A percentile compares a stretch with the other conserved stretches of the same genome.
phyloP scores from a whole-genome alignment of 805 yeast species.

The Hanseniaspora valbyensis region DNA sequence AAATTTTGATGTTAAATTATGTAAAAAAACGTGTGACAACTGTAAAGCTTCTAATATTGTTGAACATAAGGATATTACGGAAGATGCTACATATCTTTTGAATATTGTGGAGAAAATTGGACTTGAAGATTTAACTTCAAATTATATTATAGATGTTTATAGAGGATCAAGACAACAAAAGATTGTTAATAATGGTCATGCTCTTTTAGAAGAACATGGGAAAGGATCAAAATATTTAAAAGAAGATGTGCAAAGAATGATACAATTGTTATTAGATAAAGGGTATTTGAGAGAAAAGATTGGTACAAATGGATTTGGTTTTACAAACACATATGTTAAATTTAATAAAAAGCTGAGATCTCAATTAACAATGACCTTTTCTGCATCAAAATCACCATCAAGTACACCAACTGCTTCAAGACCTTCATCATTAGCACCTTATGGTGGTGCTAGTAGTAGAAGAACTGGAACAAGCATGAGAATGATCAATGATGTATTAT shows the following conservation, averaged over 20 bases:
- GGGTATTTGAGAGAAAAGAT: conserved; percentile 61
- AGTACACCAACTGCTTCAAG: conserved; percentile 18
- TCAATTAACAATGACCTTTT: conserved; percentile 42
- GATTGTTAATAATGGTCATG: conserved; percentile 53
- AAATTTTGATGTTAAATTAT: conserved; percentile 51
- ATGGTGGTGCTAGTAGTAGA: neutral
- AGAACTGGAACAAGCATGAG: neutral
- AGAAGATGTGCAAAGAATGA: conserved; percentile 67
- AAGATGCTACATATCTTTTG: conserved; percentile 47
- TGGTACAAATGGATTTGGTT: conserved; percentile 63
- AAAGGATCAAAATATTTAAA: conserved; percentile 53
- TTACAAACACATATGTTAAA: conserved; percentile 63
- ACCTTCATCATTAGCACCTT: neutral
- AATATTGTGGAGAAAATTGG: conserved; percentile 47
- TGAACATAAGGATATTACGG: conserved; percentile 58
- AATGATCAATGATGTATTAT: neutral
- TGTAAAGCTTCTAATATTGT: conserved; percentile 44
- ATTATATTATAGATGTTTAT: conserved; percentile 73
- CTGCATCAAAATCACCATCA: conserved; percentile 20
- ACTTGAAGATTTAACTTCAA: conserved; percentile 53
- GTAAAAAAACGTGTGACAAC: conserved; percentile 74
- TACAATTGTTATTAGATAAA: conserved; percentile 62
- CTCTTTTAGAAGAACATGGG: conserved; percentile 54
- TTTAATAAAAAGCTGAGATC: conserved; percentile 37
- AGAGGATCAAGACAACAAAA: conserved; percentile 60